Conservation (phyloP, 2,329 filamentous ascomycete species). For the Ceratocystis colombiana region DNA sequence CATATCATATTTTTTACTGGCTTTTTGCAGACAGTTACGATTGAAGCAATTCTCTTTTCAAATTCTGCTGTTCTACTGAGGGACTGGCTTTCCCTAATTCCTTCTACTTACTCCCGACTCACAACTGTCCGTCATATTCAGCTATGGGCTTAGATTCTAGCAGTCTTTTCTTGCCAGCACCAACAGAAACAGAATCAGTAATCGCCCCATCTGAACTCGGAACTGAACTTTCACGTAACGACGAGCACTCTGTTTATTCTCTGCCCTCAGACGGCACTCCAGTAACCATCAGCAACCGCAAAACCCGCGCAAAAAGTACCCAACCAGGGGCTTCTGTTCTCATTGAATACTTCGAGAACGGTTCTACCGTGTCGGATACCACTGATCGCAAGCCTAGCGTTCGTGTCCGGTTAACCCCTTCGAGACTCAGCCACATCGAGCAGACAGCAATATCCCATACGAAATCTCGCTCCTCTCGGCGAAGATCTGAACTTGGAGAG, state of each 20-base stretch:
- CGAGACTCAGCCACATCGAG: conserved; percentile 57
- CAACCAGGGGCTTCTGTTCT: conserved; percentile 76
- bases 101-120: conserved; percentile 24
- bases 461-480: conserved; percentile 58
- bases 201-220: conserved; percentile 49
- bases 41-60: not conserved
- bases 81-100: conserved; percentile 21
- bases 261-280: conserved; percentile 81
- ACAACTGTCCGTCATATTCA: not conserved
- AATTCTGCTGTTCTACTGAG: not conserved
- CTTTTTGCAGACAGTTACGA: not conserved
- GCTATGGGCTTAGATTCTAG: conserved; percentile 47
- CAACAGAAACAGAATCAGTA: conserved; percentile 49
- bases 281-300: conserved; percentile 73
- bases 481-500: conserved; percentile 38
- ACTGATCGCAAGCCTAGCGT: conserved; percentile 71
- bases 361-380: conserved; percentile 41
- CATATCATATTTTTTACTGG: not conserved
- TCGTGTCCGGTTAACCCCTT: conserved; percentile 67
- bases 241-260: conserved; percentile 65
- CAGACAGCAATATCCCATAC: conserved; percentile 71
- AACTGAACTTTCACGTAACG: conserved; percentile 58
- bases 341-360: conserved; percentile 84
- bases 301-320: conserved; percentile 34
- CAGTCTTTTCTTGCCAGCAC: conserved; percentile 59